Conservation (phyloP, 2,329 filamentous ascomycete genomes). For the Beauveria caledonica region DNA sequence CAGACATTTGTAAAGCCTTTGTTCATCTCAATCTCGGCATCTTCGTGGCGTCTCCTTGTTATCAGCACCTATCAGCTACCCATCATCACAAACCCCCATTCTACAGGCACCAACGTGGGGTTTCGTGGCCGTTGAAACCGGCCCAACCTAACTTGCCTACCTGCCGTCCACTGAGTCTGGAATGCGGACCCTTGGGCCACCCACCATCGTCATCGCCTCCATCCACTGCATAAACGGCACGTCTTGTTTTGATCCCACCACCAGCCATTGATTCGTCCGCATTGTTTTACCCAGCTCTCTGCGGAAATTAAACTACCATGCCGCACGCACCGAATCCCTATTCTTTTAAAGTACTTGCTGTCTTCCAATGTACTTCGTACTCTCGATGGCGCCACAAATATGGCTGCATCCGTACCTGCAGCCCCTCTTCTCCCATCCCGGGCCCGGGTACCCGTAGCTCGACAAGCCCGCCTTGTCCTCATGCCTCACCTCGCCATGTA, state of each 20-base stretch:
- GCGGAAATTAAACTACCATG: not conserved
- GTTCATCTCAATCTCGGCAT: not conserved
- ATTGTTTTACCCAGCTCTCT: not conserved
- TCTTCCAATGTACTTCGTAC: not conserved
- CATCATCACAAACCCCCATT: not conserved
- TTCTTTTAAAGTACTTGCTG: not conserved
- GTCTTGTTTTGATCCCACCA: not conserved
- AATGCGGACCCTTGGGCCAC: not conserved
- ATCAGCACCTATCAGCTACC: not conserved
- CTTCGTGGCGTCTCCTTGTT: too few relatives aligned
- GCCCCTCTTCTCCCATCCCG: not conserved
- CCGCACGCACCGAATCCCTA: not conserved
- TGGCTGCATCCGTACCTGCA: not conserved
- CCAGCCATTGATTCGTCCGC: not conserved
- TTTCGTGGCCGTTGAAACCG: constrained; percentile 3
- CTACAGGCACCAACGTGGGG: not conserved
- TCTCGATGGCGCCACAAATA: not conserved
- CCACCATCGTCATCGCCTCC: not conserved
- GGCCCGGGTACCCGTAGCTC: not conserved
- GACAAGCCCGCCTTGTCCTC: not conserved
- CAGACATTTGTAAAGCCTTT: not conserved
- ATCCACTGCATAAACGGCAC: not conserved
- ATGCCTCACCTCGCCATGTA: not conserved
- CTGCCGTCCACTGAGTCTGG: too few relatives aligned
- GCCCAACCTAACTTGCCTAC: not conserved